These are phyloP conservation scores for Penicillium occitanis DNA, from an alignment of 2,329 filamentous ascomycete genomes.

Conservation along the genomic window DNA sequence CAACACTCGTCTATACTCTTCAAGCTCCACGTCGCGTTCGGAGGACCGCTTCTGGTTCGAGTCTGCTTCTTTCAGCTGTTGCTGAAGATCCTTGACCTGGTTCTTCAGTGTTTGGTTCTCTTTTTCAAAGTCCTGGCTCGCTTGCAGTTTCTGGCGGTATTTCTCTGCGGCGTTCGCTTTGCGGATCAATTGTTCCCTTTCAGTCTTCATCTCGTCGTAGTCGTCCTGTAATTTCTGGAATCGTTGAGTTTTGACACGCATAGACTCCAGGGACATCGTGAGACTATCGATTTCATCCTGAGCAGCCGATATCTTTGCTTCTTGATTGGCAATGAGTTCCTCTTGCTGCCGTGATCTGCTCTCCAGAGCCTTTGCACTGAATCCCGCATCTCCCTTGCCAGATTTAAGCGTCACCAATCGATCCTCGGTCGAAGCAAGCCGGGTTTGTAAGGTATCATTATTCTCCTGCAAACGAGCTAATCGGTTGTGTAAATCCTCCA, in stretches of 20 bases:
- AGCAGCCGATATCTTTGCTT: conserved; percentile 61
- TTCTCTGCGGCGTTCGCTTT: conserved; percentile 53
- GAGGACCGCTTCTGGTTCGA: conserved; percentile 42
- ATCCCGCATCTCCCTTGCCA: conserved; percentile 49
- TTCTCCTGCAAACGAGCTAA: conserved; percentile 59
- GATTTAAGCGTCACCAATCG: conserved; percentile 54
- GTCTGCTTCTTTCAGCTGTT: conserved; percentile 48
- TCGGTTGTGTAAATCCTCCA: conserved; percentile 57
- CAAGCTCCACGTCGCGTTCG: conserved; percentile 43
- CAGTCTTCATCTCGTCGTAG: conserved; percentile 50
- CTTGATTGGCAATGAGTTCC: conserved; percentile 68
- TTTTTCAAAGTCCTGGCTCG: conserved; percentile 50
- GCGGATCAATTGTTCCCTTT: conserved; percentile 47
- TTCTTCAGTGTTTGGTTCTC: conserved; percentile 49
- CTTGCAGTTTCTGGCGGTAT: conserved; percentile 51
- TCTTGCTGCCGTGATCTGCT: conserved; percentile 63
- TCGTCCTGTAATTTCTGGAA: conserved; percentile 51
- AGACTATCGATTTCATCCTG: conserved; percentile 47
- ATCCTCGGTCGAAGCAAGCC: conserved; percentile 49
- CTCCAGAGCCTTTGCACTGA: conserved; percentile 45
- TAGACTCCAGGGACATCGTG: conserved; percentile 45
- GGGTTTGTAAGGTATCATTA: conserved; percentile 47
- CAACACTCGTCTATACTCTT: conserved; percentile 47
- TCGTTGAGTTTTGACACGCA: conserved; percentile 47
- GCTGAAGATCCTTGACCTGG: conserved; percentile 48